These are phyloP conservation scores for Podospora tetraspora DNA, from an alignment of 495 filamentous ascomycete species.

Conservation along the genomic window DNA sequence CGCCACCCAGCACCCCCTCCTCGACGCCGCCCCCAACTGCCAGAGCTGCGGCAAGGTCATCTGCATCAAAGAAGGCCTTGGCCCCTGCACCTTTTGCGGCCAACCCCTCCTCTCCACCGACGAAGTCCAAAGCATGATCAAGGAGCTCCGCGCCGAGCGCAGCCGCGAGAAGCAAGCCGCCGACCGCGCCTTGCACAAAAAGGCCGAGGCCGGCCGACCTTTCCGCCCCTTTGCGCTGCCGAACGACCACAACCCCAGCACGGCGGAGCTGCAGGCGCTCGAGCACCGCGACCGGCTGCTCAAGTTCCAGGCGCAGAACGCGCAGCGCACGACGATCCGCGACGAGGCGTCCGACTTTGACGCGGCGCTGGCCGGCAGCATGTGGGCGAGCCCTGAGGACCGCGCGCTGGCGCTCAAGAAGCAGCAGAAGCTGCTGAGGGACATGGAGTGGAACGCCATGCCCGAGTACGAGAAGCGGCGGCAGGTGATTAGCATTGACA, in stretches of 20 bases:
- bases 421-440: conserved; percentile 80
- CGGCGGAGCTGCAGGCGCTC: conserved; percentile 52
- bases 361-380: conserved; percentile 59
- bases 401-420: conserved; percentile 80
- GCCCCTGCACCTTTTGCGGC: conserved; percentile 90
- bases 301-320: conserved; percentile 81
- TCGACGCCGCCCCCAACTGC: conserved; percentile 86
- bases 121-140: conserved; percentile 80
- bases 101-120: conserved; percentile 61
- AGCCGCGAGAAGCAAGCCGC: conserved; percentile 77
- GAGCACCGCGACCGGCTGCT: conserved; percentile 81
- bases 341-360: conserved; percentile 96
- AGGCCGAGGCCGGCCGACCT: conserved; percentile 55
- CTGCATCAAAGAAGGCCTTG: conserved; percentile 88
- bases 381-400: conserved; percentile 87
- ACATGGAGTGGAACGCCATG: conserved; percentile 84
- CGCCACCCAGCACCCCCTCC: conserved; percentile 75
- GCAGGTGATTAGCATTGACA: conserved; percentile 80
- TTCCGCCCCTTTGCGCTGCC: conserved; percentile 48
- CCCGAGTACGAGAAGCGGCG: conserved; percentile 92
- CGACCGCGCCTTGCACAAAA: conserved; percentile 61
- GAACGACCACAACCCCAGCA: conserved; percentile 29
- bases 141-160: conserved; percentile 76
- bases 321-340: conserved; percentile 76
- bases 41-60: conserved; percentile 93